Evolutionary conservation across 345 rosid species (phyloP), one percentile per base, ranked within the genome.

Genomic region (Syzygium grande): DNA sequence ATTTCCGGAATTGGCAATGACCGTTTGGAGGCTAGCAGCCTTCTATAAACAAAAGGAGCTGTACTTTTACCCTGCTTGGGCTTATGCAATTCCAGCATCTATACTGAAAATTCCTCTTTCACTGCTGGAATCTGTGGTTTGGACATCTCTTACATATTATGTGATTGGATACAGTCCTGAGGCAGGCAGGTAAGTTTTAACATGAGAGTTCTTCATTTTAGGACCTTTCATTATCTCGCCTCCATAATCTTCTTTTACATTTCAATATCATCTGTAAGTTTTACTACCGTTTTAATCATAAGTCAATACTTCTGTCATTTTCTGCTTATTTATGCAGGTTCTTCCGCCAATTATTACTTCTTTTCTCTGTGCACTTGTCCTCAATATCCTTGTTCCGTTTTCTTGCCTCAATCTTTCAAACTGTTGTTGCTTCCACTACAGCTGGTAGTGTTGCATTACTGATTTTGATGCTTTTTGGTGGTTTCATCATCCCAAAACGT

Each of bases 101-200:
- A 34, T 94, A 23, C 87, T 94, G 51, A 93, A 92, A 86, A 25
- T 94, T 84, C 96, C 98, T 25, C 85, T 94, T 52, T 94, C 95
- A 4, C 84, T 95, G 21, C 15, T 94, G 63, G 93, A 93, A 88
- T 88, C 95, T 55, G 63, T 93, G 9, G 92, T 92, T 41, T 95
- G 96, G 98, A 93, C 95, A 8, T 84, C 91, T 80, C 94, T 96
- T 38, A 93, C 98, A 25, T 97, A 97, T 92, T 96, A 94, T 90
- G 96, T 90, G 85, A 93, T 94, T 34, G 99, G 99, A 73, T 96
- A 93, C 89, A 92, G 94, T 89, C 98, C 98, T 59, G 95, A 96
- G 88, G 92, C 87, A 49, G 91, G 90, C 65, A 94, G 99, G 98
- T 96, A 86, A 87, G 88, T 30, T 87, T 30, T 43, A 73, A 73